Conservation (phyloP, 345 rosid species). For the Brassica nigra region DNA sequence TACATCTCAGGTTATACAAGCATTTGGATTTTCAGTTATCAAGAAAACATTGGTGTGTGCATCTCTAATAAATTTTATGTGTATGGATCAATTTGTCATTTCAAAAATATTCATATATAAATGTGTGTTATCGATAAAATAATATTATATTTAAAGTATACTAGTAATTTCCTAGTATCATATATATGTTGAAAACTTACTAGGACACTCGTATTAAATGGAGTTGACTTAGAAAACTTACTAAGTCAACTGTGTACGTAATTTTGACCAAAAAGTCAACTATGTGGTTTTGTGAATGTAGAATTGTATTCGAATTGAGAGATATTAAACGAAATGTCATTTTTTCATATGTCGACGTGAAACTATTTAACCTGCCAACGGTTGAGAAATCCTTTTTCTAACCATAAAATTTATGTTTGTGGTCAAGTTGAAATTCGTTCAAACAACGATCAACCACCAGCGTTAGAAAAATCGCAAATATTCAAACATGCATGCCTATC, state of each 20-base stretch:
- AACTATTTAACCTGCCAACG: not conserved
- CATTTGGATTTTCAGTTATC: not conserved
- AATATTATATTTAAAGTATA: not conserved
- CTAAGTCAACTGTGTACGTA: not conserved
- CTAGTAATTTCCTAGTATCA: not conserved
- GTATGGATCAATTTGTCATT: not conserved
- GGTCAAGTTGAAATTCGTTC: slow-evolving; percentile 10
- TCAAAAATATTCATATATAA: not conserved
- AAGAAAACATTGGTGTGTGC: not conserved
- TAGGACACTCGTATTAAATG: not conserved
- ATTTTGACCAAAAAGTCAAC: not conserved
- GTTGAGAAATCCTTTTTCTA: not conserved
- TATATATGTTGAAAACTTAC: not conserved
- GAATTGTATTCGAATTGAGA: not conserved
- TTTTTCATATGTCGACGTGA: not conserved
- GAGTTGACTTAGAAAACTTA: not conserved
- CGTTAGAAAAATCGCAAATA: not conserved
- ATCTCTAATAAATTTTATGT: not conserved
- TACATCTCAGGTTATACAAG: not conserved
- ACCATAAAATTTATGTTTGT: not conserved
- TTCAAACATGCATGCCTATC: not conserved
- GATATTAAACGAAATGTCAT: not conserved
- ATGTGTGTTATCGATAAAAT: not conserved
- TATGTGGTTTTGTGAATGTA: not conserved
- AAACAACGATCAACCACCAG: slow-evolving; percentile 24